Conservation (phyloP, 306 rosid genomes). For the Quercus cerris region DNA sequence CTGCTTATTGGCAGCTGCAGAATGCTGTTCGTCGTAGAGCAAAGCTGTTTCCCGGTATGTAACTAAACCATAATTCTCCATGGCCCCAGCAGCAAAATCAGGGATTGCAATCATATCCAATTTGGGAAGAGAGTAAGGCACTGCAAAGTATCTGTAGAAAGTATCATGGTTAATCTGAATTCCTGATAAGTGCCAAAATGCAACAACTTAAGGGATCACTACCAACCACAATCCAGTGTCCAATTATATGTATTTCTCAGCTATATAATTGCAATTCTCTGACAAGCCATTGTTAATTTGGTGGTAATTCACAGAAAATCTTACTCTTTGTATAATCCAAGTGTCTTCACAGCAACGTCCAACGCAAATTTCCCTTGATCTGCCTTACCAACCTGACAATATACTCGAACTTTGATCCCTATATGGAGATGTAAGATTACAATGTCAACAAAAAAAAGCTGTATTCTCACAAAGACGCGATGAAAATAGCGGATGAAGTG, state of each 20-base stretch:
- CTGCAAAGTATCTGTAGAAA: slow-evolving; percentile 73
- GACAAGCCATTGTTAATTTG: background rate
- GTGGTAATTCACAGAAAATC: slow-evolving; percentile 18
- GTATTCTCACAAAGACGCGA: slow-evolving; percentile 5
- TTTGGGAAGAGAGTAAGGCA: slow-evolving; percentile 86
- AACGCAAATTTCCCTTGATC: slow-evolving; percentile 86
- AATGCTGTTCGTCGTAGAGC: slow-evolving; percentile 83
- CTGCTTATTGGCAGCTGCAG: slow-evolving; percentile 90
- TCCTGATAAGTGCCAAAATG: background rate
- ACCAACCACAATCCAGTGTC: background rate
- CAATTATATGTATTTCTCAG: background rate
- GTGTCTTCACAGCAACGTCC: slow-evolving; percentile 73
- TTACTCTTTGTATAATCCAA: slow-evolving; percentile 72
- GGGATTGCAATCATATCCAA: slow-evolving; percentile 97
- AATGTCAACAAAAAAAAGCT: background rate
- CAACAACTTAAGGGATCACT: background rate
- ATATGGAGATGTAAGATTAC: slow-evolving; percentile 19
- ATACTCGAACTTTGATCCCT: slow-evolving; percentile 93
- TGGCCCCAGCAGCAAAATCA: slow-evolving; percentile 96
- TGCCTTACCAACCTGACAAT: slow-evolving; percentile 85
- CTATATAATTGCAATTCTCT: slow-evolving; percentile 6
- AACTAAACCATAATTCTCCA: slow-evolving; percentile 97
- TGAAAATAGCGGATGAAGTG: slow-evolving; percentile 4
- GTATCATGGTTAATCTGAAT: slow-evolving; percentile 19
- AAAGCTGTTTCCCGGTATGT: slow-evolving; percentile 92